Conservation (phyloP, 305 asterid species). For the Caryopteris hybrid region DNA sequence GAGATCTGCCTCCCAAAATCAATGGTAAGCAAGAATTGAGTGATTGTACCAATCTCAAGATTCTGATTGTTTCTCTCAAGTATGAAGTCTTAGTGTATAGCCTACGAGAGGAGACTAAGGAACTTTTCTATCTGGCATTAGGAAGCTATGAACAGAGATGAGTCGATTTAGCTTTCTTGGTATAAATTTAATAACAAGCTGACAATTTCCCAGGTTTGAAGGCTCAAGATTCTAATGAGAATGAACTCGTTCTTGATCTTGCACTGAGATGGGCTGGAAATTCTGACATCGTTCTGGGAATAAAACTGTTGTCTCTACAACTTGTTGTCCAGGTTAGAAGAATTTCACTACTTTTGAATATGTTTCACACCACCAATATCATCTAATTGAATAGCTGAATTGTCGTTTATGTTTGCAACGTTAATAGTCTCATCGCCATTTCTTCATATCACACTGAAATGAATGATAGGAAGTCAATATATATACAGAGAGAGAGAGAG, state of each 20-base stretch:
- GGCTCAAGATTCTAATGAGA: constrained; percentile 56
- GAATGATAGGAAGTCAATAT: neutral
- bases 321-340: constrained; percentile 51
- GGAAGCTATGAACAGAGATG: too few relatives aligned
- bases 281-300: constrained; percentile 44
- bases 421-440: neutral
- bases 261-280: constrained; percentile 78
- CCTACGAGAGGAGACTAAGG: too few relatives aligned
- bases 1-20: constrained; percentile 60
- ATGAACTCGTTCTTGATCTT: constrained; percentile 61
- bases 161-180: neutral
- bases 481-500: too few relatives aligned
- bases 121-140: too few relatives aligned
- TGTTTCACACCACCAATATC: neutral
- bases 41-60: too few relatives aligned
- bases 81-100: too few relatives aligned
- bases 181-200: neutral
- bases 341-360: neutral
- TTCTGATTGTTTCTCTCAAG: too few relatives aligned
- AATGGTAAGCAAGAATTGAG: constrained; percentile 35
- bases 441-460: neutral
- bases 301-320: constrained; percentile 36
- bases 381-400: neutral
- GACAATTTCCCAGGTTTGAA: constrained; percentile 49
- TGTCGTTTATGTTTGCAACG: neutral